A percentile compares a stretch with the other conserved stretches of the same genome.
These are phyloP conservation scores for Leptodermis oblonga DNA, from an alignment of 257 asterid genomes.

Conservation along the genomic window DNA sequence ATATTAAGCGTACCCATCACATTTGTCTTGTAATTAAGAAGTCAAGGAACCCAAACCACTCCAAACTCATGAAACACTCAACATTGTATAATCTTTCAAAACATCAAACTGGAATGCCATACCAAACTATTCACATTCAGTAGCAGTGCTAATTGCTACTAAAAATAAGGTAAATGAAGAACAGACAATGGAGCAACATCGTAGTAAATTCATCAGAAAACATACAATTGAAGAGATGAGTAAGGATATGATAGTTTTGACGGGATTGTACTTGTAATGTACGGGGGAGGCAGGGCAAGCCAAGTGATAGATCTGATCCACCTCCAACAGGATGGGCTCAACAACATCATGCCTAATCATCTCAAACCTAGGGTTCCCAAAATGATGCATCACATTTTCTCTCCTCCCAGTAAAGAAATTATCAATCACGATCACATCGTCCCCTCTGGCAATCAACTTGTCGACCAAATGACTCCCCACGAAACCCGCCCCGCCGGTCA, in stretches of 20 bases:
- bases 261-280: conserved; percentile 42
- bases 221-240: neutral
- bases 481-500: conserved; percentile 43
- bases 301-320: conserved; percentile 44
- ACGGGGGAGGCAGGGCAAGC: conserved; percentile 52
- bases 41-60: conserved; percentile 57
- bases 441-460: conserved; percentile 35
- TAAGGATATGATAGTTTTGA: conserved; percentile 42
- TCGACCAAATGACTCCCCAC: conserved; percentile 46
- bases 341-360: conserved; percentile 40
- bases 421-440: conserved; percentile 42
- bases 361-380: conserved; percentile 37
- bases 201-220: neutral
- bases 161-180: neutral
- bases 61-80: neutral
- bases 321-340: conserved; percentile 44
- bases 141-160: neutral
- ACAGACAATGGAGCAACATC: neutral
- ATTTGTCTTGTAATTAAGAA: conserved; percentile 71
- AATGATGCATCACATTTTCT: conserved; percentile 43
- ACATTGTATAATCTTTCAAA: neutral
- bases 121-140: neutral
- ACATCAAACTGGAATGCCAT: neutral
- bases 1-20: conserved; percentile 97
- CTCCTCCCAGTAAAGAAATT: conserved; percentile 45